phyloP scores from a whole-genome alignment of 768 basidiomycete genomes.

The Cantharellus cinnabarinus region DNA sequence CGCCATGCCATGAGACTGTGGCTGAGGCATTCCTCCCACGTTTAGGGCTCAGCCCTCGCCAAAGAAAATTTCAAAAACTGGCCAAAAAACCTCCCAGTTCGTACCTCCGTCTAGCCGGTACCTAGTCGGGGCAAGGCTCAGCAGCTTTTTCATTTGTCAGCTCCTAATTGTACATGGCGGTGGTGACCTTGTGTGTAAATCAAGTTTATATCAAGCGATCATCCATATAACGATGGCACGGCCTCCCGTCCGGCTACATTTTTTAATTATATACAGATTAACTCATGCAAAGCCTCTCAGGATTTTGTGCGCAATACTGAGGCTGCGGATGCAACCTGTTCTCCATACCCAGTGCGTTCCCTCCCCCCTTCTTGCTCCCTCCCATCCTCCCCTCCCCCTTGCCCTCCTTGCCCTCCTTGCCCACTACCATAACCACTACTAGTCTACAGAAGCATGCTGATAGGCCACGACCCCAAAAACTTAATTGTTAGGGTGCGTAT shows the following conservation, averaged over 20 bases:
- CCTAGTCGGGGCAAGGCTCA: no score
- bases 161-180: conserved; percentile 5
- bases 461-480: background rate
- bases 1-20: no score
- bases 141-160: background rate
- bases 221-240: no score
- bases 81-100: no score
- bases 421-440: no score
- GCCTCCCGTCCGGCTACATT: no score
- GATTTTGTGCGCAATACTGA: conserved; percentile 31
- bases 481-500: conserved; percentile 2
- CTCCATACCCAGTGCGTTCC: conserved; percentile 19
- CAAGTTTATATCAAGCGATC: no score
- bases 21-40: background rate
- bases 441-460: no score
- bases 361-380: background rate
- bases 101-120: no score
- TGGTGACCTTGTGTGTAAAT: background rate
- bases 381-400: no score
- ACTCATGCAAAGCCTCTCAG: conserved; percentile 32
- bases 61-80: background rate
- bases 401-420: no score
- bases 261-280: conserved; percentile 14
- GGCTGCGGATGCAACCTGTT: conserved; percentile 33
- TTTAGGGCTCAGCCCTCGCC: conserved; percentile 2